A percentile compares a stretch with the other conserved stretches of the same genome.
Evolutionary conservation across 1,284 basidiomycete genomes (phyloP).

Genomic region (Pseudozyma hubeiensis): DNA sequence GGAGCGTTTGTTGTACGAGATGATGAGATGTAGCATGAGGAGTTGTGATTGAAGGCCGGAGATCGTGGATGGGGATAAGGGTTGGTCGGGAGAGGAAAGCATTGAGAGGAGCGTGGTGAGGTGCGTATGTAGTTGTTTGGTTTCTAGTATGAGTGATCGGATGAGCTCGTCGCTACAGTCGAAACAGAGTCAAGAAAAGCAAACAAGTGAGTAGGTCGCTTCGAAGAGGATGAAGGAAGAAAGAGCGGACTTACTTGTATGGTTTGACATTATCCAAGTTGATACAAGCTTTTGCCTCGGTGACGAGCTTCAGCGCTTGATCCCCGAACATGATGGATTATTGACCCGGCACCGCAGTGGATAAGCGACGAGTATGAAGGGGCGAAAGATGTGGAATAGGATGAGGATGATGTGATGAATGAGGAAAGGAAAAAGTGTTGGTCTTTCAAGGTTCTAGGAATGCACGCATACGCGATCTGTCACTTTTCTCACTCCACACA

Average conservation of each 20-base stretch:
- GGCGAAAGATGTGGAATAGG: background rate
- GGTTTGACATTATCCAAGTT: constrained; percentile 85
- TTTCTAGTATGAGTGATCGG: constrained; percentile 86
- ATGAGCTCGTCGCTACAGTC: constrained; percentile 77
- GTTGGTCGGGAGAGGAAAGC: constrained; percentile 61
- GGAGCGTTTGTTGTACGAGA: constrained; percentile 90
- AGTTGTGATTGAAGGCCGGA: constrained; percentile 75
- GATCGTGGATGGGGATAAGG: constrained; percentile 64
- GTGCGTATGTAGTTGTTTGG: constrained; percentile 79
- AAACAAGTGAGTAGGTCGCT: background rate
- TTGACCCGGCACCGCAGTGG: background rate
- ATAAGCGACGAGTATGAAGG: background rate
- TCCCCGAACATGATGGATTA: constrained; percentile 74
- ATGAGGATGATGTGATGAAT: constrained; percentile 1
- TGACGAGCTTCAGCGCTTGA: constrained; percentile 85
- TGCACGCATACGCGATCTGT: constrained; percentile 4
- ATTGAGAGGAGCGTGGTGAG: constrained; percentile 71
- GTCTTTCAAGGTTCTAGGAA: background rate
- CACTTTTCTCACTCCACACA: background rate
- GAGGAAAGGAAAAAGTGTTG: constrained; percentile 6
- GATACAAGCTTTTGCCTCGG: constrained; percentile 84
- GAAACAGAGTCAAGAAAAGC: background rate
- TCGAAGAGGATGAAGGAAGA: background rate
- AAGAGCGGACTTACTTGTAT: constrained; percentile 75
- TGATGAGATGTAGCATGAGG: constrained; percentile 86